phyloP scores from a whole-genome alignment of 2,329 filamentous ascomycete genomes.

The Xylariaceae sp. region DNA sequence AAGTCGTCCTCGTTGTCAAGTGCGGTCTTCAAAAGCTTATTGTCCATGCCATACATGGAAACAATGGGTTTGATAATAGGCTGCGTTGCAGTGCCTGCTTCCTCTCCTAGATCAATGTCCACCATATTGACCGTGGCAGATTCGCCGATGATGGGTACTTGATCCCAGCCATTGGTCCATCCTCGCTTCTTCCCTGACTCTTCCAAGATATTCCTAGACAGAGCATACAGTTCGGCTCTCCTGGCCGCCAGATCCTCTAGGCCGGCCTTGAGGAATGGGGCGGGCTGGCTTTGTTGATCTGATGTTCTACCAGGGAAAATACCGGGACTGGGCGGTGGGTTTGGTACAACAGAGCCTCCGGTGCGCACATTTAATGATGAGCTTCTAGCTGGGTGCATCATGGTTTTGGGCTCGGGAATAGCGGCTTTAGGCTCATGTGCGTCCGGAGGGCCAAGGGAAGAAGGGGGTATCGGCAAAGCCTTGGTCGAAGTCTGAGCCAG shows the following conservation, averaged over 20 bases:
- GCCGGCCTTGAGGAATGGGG: slow-evolving; percentile 59
- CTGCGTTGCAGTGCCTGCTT: slow-evolving; percentile 31
- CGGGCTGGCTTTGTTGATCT: slow-evolving; percentile 40
- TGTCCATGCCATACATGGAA: slow-evolving; percentile 48
- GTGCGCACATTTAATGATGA: slow-evolving; percentile 56
- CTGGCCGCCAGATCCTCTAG: slow-evolving; percentile 79
- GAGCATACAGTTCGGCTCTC: slow-evolving; percentile 75
- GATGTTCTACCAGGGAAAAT: slow-evolving; percentile 50
- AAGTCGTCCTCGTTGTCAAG: slow-evolving; percentile 63
- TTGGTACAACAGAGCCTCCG: slow-evolving; percentile 25
- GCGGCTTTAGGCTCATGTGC: slow-evolving; percentile 58
- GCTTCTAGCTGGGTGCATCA: slow-evolving; percentile 65
- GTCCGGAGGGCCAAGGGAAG: slow-evolving; percentile 46
- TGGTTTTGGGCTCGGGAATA: slow-evolving; percentile 67
- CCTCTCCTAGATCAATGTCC: slow-evolving; percentile 54
- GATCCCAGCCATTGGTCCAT: slow-evolving; percentile 76
- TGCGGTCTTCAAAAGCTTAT: slow-evolving; percentile 58
- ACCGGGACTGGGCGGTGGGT: slow-evolving; percentile 48
- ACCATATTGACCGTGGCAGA: slow-evolving; percentile 49
- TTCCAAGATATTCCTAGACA: slow-evolving; percentile 78
- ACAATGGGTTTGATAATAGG: slow-evolving; percentile 11
- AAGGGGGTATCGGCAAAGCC: slow-evolving; percentile 63
- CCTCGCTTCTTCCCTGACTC: slow-evolving; percentile 66
- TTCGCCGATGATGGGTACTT: slow-evolving; percentile 51
- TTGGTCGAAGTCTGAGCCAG: slow-evolving; percentile 72